Evolutionary conservation across 805 yeast genomes (phyloP), one percentile per base, ranked within the genome.

Genomic region (Kockiozyma suomiensis): DNA sequence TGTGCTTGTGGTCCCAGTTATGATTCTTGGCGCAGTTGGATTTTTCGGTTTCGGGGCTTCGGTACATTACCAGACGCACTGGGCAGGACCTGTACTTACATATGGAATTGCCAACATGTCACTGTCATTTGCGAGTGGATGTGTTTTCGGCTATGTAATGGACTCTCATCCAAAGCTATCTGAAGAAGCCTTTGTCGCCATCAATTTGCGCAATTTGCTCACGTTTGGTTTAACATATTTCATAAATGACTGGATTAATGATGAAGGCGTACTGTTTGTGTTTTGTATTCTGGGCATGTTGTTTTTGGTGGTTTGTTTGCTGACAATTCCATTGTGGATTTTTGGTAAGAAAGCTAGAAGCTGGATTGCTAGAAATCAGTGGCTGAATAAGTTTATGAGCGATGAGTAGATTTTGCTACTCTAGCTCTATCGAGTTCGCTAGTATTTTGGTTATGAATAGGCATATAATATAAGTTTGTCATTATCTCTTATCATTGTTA

Each of bases 31-130:
- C 7, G 55, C 76, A 4, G 74, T 81, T 43, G 88, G 87, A 2
- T 73, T 83, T 47, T 79, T 84, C 78, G 88, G 87, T 4, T 84
- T 81, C 68, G 88, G 88, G 3, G 84, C 87, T 87, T 75, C 85
- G 1, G 70, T 83, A 0, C 70, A 75, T 23, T 48, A 33, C n/a
- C 51, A 48, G 17, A 48, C 51, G 13, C 51, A 48, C 41, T 48
- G 51, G 51, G 33, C 17, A 10, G 51, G 51, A 5, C 51, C 51
- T 8, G 51, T 48, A 13, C 28, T 48, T n/a, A 35, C 51, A 5
- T 48, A 17, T 30, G 51, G 51, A 4, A 17, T 48, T 8, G 51
- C 51, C 5, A 48, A 48, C 32, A 48, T 48, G 51, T 21, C 41
- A 15, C 8, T 48, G 40, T 37, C 51, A 13, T 17, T 48, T 33